Evolutionary conservation across 2,329 filamentous ascomycete genomes (phyloP).

Genomic region (Nemania abortiva): DNA sequence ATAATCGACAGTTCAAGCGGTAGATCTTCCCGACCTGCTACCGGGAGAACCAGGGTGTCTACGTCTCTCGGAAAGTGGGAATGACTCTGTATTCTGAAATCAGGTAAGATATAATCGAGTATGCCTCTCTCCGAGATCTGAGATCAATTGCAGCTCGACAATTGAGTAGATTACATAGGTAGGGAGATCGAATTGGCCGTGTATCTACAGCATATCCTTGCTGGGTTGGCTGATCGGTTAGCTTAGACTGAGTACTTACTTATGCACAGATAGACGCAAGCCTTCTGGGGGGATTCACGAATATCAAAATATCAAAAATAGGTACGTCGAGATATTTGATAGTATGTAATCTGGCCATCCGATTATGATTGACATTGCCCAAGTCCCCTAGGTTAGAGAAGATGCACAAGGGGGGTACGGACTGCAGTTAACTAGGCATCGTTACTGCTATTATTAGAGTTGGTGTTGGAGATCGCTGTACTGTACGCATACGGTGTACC

Average conservation of each 20-base stretch:
- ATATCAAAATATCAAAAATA: not conserved
- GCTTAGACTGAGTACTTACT: too few relatives aligned
- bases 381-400: constrained; percentile 33
- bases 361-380: constrained; percentile 22
- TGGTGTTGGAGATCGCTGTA: not conserved
- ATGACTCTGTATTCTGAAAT: not conserved
- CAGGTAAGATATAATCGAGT: too few relatives aligned
- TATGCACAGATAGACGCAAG: too few relatives aligned
- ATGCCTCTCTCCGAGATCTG: too few relatives aligned
- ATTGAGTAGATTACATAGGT: too few relatives aligned
- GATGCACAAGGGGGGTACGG: constrained; percentile 14
- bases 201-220: too few relatives aligned
- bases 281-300: too few relatives aligned
- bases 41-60: constrained; percentile 6
- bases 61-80: constrained; percentile 10
- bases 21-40: constrained; percentile 5
- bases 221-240: too few relatives aligned
- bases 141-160: too few relatives aligned
- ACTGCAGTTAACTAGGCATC: constrained; percentile 1
- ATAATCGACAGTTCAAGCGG: not conserved
- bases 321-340: not conserved
- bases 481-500: too few relatives aligned
- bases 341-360: not conserved
- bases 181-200: too few relatives aligned
- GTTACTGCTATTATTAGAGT: constrained; percentile 32